Evolutionary conservation across 2,329 filamentous ascomycete species (phyloP), one percentile per base, ranked within the genome.

Genomic region (Cladobotryum protrusum): DNA sequence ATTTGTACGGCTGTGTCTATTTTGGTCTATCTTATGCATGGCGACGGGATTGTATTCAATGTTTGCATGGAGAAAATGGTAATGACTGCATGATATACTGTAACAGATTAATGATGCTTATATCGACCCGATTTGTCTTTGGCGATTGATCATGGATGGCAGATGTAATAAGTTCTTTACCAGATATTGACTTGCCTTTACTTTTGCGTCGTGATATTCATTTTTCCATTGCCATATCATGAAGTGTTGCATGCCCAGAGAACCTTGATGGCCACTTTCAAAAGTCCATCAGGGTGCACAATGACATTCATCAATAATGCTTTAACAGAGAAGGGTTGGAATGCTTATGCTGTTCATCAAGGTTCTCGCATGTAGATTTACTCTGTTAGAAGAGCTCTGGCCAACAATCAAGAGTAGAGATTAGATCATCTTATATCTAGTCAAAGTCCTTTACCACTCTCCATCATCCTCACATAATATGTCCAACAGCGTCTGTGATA

Each of bases 41-140:
- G 29, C 24, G 4, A 48, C 34, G 18, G 35, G 49, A 1, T 3
- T 48, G 14, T 52, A 52, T 36, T 52, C 44, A 12, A 44, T 41
- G n/a, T 45, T 29, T 41, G 32, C 45, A n/a, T 52, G 49, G 49
- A 47, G 43, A 7, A 44, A 14, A 2, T 52, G 49, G 49, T 43
- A 13, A 24, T 8, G 24, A 29, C 24, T 29, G 19, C n/a, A 42
- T 18, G 19, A 42, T 42, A 2, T 6, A 24, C 19, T 15, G 15
- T 3, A 45, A 17, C 15, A 12, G 8, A 18, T 33, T 20, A 20
- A 44, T 44, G 29, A 4, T 4, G 24, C 2, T 47, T 15, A 24
- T 42, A 18, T 5, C 40, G 14, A 7, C 18, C 19, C 2, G 15
- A 15, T 42, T 29, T 29, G 24, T 6, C 24, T 29, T 29, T 29